These are phyloP conservation scores for Globisporangium cylindrosporum DNA, from an alignment of 352 stramenopile species.

Conservation along the genomic window DNA sequence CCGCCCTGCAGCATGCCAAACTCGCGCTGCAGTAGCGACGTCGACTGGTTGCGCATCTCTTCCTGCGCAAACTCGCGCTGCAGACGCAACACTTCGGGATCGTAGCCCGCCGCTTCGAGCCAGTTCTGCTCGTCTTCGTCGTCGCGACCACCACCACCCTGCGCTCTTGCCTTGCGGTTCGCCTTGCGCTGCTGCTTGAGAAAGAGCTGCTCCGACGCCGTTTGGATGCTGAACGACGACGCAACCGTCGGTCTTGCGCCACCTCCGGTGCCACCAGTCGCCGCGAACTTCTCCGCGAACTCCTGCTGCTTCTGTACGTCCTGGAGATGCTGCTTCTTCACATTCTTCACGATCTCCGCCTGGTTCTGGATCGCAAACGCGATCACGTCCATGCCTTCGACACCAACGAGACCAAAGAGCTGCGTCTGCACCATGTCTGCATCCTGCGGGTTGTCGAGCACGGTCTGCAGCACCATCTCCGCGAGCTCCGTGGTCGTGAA, in stretches of 20 bases:
- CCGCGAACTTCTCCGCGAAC: constrained; percentile 23
- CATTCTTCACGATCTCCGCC: constrained; percentile 23
- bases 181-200: constrained; percentile 60
- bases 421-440: constrained; percentile 65
- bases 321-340: constrained; percentile 39
- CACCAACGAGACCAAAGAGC: constrained; percentile 81
- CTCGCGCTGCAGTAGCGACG: constrained; percentile 69
- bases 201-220: constrained; percentile 54
- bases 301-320: constrained; percentile 45
- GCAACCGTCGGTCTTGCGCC: constrained; percentile 25
- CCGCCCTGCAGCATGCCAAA: constrained; percentile 69
- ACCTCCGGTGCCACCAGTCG: neutral
- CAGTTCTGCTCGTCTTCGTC: constrained; percentile 54
- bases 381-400: constrained; percentile 85
- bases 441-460: constrained; percentile 47
- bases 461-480: constrained; percentile 62
- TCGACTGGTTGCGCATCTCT: constrained; percentile 52
- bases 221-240: constrained; percentile 64
- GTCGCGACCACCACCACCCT: constrained; percentile 14
- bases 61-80: constrained; percentile 73
- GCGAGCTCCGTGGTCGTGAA: constrained; percentile 66
- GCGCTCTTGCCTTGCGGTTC: constrained; percentile 31
- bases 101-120: constrained; percentile 75
- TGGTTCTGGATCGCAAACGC: constrained; percentile 66
- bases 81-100: constrained; percentile 70